Evolutionary conservation across 1,139 yeast genomes (phyloP).

Genomic region (Kluyveromyces sp.): DNA sequence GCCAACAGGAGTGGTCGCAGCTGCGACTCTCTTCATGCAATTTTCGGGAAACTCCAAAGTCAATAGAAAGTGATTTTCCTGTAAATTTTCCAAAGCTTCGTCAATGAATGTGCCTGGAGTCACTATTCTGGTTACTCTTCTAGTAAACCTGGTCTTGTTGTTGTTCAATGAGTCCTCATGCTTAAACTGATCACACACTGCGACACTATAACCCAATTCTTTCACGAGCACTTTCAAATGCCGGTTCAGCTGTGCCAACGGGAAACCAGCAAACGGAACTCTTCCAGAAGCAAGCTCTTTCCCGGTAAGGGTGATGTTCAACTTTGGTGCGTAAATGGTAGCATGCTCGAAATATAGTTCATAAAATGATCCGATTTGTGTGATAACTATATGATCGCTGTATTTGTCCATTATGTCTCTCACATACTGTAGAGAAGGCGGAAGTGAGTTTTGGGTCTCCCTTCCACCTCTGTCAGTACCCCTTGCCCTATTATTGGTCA

Average conservation of each 20-base stretch:
- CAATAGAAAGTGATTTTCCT: conserved; percentile 62
- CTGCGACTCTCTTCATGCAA: conserved; percentile 39
- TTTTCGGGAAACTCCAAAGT: conserved; percentile 55
- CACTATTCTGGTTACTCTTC: conserved; percentile 72
- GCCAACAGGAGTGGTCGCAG: conserved; percentile 51
- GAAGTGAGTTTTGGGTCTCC: conserved; percentile 14
- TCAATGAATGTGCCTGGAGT: conserved; percentile 93
- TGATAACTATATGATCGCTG: conserved; percentile 67
- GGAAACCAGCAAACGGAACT: conserved; percentile 91
- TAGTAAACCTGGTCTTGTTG: conserved; percentile 40
- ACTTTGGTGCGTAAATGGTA: conserved; percentile 55
- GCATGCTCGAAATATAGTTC: conserved; percentile 90
- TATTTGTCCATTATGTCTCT: conserved; percentile 42
- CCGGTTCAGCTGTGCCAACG: conserved; percentile 60
- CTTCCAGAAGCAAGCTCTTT: conserved; percentile 40
- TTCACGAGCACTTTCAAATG: conserved; percentile 69
- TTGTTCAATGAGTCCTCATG: conserved; percentile 20
- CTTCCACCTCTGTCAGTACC: conserved; percentile 3
- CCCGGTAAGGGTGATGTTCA: conserved; percentile 57
- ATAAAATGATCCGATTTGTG: conserved; percentile 88
- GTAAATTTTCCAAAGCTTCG: conserved; percentile 72
- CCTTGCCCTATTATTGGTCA: not conserved
- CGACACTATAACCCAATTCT: conserved; percentile 64
- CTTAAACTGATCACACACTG: conserved; percentile 65
- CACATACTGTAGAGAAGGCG: conserved; percentile 31